phyloP scores from a whole-genome alignment of 179 eudicot species.

The Gypsophila paniculata region DNA sequence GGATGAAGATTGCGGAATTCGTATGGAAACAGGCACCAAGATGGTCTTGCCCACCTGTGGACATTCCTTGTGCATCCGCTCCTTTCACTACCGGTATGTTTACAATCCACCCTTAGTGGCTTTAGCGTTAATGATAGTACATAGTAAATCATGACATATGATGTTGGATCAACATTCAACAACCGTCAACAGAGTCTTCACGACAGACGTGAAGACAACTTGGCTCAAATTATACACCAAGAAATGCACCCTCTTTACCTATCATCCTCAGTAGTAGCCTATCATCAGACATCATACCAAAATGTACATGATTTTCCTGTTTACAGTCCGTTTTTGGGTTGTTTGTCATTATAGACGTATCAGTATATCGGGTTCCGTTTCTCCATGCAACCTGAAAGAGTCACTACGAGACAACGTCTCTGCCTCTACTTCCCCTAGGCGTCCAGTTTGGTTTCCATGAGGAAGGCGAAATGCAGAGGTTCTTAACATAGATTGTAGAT shows the following conservation, averaged over 20 bases:
- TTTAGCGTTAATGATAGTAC: not conserved
- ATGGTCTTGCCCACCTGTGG: constrained; percentile 76
- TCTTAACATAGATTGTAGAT: constrained; percentile 51
- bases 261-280: too few species aligned
- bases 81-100: constrained; percentile 78
- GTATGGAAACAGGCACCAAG: constrained; percentile 67
- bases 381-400: constrained; percentile 78
- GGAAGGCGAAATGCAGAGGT: constrained; percentile 35
- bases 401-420: constrained; percentile 56
- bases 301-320: not conserved
- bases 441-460: constrained; percentile 47
- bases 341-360: not conserved
- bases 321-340: not conserved
- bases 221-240: too few species aligned
- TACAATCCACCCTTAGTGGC: not conserved
- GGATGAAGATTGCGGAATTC: constrained; percentile 83
- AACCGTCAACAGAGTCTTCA: too few species aligned
- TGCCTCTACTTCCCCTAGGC: constrained; percentile 51
- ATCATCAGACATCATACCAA: constrained; percentile 1
- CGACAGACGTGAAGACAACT: too few species aligned
- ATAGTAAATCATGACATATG: too few species aligned
- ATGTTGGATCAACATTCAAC: too few species aligned
- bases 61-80: constrained; percentile 71
- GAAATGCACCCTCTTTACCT: not conserved
- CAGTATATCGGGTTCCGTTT: constrained; percentile 41